These are phyloP conservation scores for Sophora flavescens DNA, from an alignment of 306 rosid species.

Conservation along the genomic window DNA sequence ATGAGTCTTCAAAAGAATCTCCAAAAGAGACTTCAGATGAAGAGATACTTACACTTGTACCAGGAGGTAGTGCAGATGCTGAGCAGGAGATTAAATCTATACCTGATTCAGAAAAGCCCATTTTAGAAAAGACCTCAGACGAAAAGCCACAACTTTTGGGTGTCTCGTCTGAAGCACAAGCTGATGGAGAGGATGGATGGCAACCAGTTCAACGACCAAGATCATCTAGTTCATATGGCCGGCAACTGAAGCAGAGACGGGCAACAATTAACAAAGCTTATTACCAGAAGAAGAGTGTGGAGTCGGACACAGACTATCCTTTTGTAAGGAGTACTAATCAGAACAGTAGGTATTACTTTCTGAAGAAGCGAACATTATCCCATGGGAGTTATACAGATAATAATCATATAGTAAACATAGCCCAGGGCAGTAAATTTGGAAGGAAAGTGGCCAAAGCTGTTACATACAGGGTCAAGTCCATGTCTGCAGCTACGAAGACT, in stretches of 20 bases:
- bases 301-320: constrained; percentile 57
- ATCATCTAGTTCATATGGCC: constrained; percentile 74
- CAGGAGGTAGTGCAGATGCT: constrained; percentile 46
- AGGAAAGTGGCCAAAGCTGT: constrained; percentile 73
- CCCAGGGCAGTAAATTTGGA: constrained; percentile 76
- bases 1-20: constrained; percentile 71
- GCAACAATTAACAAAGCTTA: constrained; percentile 73
- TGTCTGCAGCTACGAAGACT: constrained; percentile 56
- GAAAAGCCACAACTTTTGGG: constrained; percentile 52
- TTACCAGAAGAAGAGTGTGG: constrained; percentile 77
- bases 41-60: constrained; percentile 54
- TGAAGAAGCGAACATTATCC: constrained; percentile 74
- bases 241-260: constrained; percentile 74
- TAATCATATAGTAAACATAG: constrained; percentile 55
- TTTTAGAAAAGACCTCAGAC: constrained; percentile 51
- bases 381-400: constrained; percentile 70
- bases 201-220: constrained; percentile 94
- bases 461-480: constrained; percentile 82
- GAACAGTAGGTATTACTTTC: constrained; percentile 60
- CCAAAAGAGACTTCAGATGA: constrained; percentile 71
- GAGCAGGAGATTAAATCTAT: constrained; percentile 55
- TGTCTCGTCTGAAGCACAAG: constrained; percentile 58
- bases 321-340: constrained; percentile 58
- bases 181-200: constrained; percentile 89
- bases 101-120: constrained; percentile 56